Base-by-base conservation (phyloP, 2,329 filamentous ascomycete genomes). In the Aspergillus fijiensis region DNA sequence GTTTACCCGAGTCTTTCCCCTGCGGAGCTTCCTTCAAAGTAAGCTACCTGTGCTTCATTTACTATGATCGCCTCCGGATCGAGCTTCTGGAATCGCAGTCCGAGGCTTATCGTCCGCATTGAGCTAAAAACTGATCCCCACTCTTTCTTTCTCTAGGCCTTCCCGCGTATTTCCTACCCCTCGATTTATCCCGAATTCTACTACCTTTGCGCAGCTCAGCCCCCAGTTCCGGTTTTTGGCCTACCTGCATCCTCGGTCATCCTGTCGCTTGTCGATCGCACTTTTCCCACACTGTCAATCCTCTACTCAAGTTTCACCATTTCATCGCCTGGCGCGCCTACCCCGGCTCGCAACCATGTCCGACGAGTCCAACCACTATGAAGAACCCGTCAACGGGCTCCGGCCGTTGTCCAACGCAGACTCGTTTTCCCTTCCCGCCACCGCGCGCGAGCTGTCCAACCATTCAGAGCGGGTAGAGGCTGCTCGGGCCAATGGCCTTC, bases 341-440 rank as follows among this genome's bases (percentile, higher is more conserved):
- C 39, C 39, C 39, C 39, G 39, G 39, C 16, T 45, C 39, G 39
- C 39, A 45, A 65, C 49, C 54, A 74, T 74, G 72, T 70, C 72
- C 51, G 70, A 74, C 54, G 65, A 66, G 33, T 51, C 66, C 35
- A 66, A 61, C 57, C 67, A 66, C 21, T 60, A 65, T n/a, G 66
- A 69, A 27, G 70, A 74, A 50, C 69, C 70, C 31, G 70, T 74
- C 52, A 66, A 67, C 50, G 70, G 69, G 25, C 53, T 74, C 57
- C 71, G 69, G 55, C 70, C 71, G n/a, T 58, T 70, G 48, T 73
- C 72, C 14, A 74, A 74, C 60, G 67, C 60, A 7, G 70, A 72
- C 19, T 70, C 69, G 42, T 62, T 67, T 51, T 68, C 70, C 23
- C 60, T 74, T 29, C 66, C 67, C 21, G 67, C 68, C 2, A 70